phyloP scores from a whole-genome alignment of 2,329 filamentous ascomycete genomes.

The Diaporthe amygdali region DNA sequence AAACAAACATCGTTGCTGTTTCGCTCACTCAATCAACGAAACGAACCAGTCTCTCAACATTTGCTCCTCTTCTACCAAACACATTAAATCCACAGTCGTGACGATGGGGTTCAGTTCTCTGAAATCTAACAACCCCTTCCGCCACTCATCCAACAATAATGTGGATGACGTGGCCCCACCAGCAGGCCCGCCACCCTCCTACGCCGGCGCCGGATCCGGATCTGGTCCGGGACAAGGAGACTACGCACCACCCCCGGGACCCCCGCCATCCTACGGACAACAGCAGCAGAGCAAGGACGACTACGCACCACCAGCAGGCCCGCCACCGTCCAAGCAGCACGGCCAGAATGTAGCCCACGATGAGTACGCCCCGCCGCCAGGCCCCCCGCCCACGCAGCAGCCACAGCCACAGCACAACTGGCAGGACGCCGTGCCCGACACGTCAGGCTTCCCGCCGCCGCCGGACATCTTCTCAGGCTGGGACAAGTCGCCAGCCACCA shows the following conservation, averaged over 20 bases:
- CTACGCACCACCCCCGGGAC: constrained; percentile 24
- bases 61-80: background rate
- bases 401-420: constrained; percentile 64
- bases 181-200: constrained; percentile 35
- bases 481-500: constrained; percentile 70
- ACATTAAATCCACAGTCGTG: background rate
- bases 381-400: constrained; percentile 38
- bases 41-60: background rate
- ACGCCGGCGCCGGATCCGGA: constrained; percentile 37
- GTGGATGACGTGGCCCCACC: constrained; percentile 28
- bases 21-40: background rate
- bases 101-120: constrained; percentile 22
- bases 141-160: constrained; percentile 24
- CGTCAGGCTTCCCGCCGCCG: constrained; percentile 73
- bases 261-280: constrained; percentile 18
- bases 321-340: constrained; percentile 15
- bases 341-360: background rate
- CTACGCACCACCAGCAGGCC: constrained; percentile 25
- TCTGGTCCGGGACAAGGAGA: background rate
- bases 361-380: constrained; percentile 36
- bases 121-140: constrained; percentile 26
- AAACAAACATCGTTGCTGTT: background rate
- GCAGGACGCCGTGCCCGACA: constrained; percentile 74
- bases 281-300: background rate
- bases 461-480: constrained; percentile 69